Base-by-base conservation (phyloP, 371 early-diverging fungal species). In the Apophysomyces ossiformis region DNA sequence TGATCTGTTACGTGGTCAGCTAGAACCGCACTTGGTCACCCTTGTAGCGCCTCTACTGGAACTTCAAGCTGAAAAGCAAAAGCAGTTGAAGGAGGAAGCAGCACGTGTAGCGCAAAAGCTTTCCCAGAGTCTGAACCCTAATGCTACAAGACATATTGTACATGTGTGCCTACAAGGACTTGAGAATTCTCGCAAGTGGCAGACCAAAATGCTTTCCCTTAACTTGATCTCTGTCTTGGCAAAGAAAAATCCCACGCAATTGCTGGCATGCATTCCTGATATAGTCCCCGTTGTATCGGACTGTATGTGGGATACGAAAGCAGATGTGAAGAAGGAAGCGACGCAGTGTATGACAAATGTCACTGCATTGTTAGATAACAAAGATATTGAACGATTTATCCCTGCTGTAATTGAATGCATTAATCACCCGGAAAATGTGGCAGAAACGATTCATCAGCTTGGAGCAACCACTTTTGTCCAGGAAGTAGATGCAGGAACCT, bases 401-500 rank as follows among this genome's bases (percentile, higher is more conserved):
- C 86, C 85, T 46, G 81, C 79, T 57, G 77, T 88, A 6, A 86
- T 88, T 50, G 69, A 72, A 37, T 87, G 85, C 71, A 87, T 87
- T 71, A 83, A 85, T 69, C 79, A 85, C 61, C 87, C 89, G 21
- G 86, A 87, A 41, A 82, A 86, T 13, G 87, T 86, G 7, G 77
- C 89, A 61, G 85, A 85, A 57, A 85, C 85, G 60, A 85, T 87
- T 65, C 85, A 86, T 71, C 78, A 80, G 73, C 75, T 89, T 21
- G 85, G 84, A 63, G 85, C 86, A 12, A 87, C 86, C 47, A 89
- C 88, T 32, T 93, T 93, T 67, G 92, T 93, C 18, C 86, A 85
- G 68, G 86, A 87, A 64, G 92, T 92, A 69, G 90, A 92, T 68
- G 82, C 87, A 39, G 90, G 90, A 36, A 89, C 93, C 15, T 84